These are phyloP conservation scores for Annulohypoxylon truncatum DNA, from an alignment of 2,329 filamentous ascomycete genomes.

Conservation along the genomic window DNA sequence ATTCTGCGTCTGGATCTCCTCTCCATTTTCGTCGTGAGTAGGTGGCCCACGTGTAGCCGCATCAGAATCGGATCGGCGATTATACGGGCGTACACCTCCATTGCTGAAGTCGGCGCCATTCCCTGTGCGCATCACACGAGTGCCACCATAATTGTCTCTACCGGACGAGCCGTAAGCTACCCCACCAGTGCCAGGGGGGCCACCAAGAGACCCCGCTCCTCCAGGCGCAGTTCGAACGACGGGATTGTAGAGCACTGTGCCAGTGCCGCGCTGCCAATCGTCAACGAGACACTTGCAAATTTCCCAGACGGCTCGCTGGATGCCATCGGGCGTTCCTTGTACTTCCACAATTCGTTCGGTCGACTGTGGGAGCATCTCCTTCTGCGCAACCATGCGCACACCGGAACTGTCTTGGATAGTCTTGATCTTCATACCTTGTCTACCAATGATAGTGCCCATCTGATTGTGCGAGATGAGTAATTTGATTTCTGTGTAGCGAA, in stretches of 20 bases:
- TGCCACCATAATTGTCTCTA: conserved; percentile 68
- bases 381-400: conserved; percentile 98
- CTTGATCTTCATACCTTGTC: conserved; percentile 98
- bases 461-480: conserved; percentile 99
- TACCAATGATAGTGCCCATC: conserved; percentile 99
- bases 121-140: conserved; percentile 91
- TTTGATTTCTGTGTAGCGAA: conserved; percentile 78
- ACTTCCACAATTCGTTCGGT: conserved; percentile 98
- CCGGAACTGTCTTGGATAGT: conserved; percentile 97
- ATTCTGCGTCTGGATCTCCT: conserved; percentile 98
- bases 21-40: conserved; percentile 93
- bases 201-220: conserved; percentile 58
- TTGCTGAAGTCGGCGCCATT: conserved; percentile 99
- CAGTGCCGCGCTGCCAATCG: conserved; percentile 96
- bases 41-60: conserved; percentile 82
- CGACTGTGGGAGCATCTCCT: conserved; percentile 99
- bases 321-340: conserved; percentile 92
- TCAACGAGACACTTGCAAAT: conserved; percentile 99
- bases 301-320: conserved; percentile 97
- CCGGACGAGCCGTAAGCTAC: conserved; percentile 60
- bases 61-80: conserved; percentile 86
- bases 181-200: conserved; percentile 54
- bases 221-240: conserved; percentile 84
- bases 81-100: conserved; percentile 74
- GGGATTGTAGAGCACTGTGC: conserved; percentile 97